Base-by-base conservation (phyloP, 805 yeast species). In the Tetrapisispora pingtungensis region DNA sequence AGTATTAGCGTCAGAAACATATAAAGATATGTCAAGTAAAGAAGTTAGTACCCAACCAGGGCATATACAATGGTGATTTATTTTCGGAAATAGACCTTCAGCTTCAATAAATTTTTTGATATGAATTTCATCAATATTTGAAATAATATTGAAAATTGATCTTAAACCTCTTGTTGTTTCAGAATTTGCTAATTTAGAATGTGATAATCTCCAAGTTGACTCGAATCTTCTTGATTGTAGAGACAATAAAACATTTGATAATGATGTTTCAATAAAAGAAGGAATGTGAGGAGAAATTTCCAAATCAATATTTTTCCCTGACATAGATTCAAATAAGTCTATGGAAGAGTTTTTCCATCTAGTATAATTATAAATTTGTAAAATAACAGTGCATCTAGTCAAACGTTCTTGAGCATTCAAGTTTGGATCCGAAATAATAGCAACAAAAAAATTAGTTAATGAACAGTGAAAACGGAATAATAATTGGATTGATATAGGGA, bases 41-140 rank as follows among this genome's bases (percentile, higher is more conserved):
- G 94, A 78, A 53, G 84, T 90, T 20, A 83, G 69, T 41, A 87
- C 70, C 97, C 97, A 90, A 10, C 97, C 97, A 47, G 87, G 77
- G 56, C 96, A 89, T 2, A 95, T 93, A 6, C 87, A 76, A 41
- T 85, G 65, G 72, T 43, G 71, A 70, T 46, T 61, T 49, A 49
- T 48, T n/a, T 53, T 62, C 4, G 19, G 3, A 7, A 24, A 14
- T 4, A 30, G 2, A 12, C 15, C 18, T 8, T 40, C 41, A 4
- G 59, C 46, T 43, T 62, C 48, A 59, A 53, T 38, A 68, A 56
- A 40, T 53, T 62, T 14, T 54, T 49, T 48, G 58, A 62, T 34
- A 39, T 54, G 58, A 17, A 27, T 38, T 22, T 45, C 49, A 19
- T 51, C 58, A 4, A 52, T 53, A 2, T 51, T 50, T 1, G 50